Conservation (phyloP, 768 basidiomycete species). For the Basidioascus undulatus region DNA sequence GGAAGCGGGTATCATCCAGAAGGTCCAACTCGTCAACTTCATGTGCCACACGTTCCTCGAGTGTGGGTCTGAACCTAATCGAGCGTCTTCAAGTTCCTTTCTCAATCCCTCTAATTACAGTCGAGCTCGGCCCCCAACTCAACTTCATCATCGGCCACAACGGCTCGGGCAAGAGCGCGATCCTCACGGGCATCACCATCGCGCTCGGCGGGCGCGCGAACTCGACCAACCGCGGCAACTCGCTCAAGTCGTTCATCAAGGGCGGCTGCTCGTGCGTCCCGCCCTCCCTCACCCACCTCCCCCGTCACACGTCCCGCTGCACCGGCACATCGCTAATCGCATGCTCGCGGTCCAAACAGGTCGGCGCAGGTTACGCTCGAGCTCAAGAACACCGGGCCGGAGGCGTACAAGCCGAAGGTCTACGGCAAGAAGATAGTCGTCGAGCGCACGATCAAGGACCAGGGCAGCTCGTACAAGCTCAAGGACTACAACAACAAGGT, state of each 20-base stretch:
- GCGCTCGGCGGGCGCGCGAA: constrained; percentile 80
- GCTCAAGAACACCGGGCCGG: constrained; percentile 72
- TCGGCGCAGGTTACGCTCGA: constrained; percentile 50
- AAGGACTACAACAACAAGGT: constrained; percentile 34
- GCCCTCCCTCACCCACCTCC: not conserved
- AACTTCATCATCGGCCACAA: constrained; percentile 77
- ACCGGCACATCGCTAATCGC: not conserved
- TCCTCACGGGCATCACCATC: constrained; percentile 73
- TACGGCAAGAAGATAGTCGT: constrained; percentile 71
- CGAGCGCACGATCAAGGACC: constrained; percentile 55
- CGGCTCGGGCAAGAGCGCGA: constrained; percentile 15
- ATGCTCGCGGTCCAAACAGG: constrained; percentile 21
- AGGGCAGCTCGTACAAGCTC: constrained; percentile 59
- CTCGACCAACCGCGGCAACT: constrained; percentile 28
- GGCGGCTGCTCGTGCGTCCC: constrained; percentile 5
- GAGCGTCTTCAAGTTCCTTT: not conserved
- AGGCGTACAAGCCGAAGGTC: constrained; percentile 61
- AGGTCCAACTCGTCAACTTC: constrained; percentile 60
- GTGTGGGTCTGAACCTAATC: constrained; percentile 8
- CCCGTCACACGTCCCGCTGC: not conserved
- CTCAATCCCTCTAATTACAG: constrained; percentile 23
- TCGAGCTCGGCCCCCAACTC: constrained; percentile 74
- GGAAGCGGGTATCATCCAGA: constrained; percentile 67
- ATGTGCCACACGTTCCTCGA: constrained; percentile 65
- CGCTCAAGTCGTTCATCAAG: constrained; percentile 8